Base-by-base conservation (phyloP, 495 filamentous ascomycete genomes). In the Aspergillus bridgeri region DNA sequence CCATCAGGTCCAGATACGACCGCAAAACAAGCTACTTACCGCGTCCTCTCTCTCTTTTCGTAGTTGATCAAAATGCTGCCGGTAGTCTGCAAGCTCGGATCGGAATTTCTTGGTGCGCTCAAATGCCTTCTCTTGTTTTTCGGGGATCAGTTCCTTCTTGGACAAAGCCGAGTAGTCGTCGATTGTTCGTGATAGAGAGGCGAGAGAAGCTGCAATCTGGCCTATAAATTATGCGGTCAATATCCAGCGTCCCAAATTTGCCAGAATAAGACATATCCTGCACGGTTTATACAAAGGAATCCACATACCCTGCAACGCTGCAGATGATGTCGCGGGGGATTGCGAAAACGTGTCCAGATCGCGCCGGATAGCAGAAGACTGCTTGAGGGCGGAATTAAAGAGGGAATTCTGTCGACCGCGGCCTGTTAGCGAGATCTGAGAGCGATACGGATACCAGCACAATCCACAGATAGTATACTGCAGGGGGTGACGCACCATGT, bases 321-420 rank as follows among this genome's bases (percentile, higher is more conserved):
- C 73, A 5, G 84, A 83, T 11, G 88, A 81, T 54, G 79, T 82
- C 22, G 77, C 67, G 11, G 83, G 81, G 11, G 83, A 80, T 60
- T 86, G 81, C 50, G 87, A 72, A 63, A 96, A 89, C 62, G 74
- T 75, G 62, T 89, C 84, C 51, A 97, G 86, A 71, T 96, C 91
- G 59, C 85, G 86, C 61, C 91, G 90, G 67, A 96, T 87, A 6
- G 90, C 81, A 55, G 89, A 91, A 47, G 87, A 89, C 78, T 97
- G 93, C 75, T 96, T 95, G 25, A 96, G 83, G 27, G 94, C 93
- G 18, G 91, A 93, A 74, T 97, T 97, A 83, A 96, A 97, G 59
- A 93, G 83, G 17, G 90, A 90, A 71, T 96, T 96, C 93, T 87
- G 38, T 8, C 33, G 1, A 38, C 17, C 33, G 23, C 5, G 21